Evolutionary conservation across 2,329 filamentous ascomycete genomes (phyloP).

Genomic region (Metarhizium album): DNA sequence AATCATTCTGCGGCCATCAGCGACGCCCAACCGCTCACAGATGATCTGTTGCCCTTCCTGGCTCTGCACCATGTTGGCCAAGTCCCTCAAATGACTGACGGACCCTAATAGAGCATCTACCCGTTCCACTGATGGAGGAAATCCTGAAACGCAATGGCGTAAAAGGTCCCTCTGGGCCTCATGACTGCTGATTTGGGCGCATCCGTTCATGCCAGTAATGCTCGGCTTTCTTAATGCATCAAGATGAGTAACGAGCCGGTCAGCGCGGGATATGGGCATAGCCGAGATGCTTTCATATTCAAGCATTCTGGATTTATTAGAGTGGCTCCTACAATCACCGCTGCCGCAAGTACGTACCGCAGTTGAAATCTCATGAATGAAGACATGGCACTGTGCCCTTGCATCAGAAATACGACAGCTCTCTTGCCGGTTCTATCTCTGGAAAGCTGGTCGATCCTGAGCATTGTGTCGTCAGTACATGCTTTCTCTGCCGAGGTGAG

Average conservation of each 20-base stretch:
- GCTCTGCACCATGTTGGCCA: conserved; percentile 14
- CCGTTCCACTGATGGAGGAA: conserved; percentile 15
- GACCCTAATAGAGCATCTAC: conserved; percentile 20
- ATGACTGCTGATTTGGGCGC: neutral
- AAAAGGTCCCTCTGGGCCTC: neutral
- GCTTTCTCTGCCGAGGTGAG: conserved; percentile 30
- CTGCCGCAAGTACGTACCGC: conserved; percentile 21
- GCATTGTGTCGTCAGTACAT: conserved; percentile 15
- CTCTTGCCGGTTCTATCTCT: conserved; percentile 25
- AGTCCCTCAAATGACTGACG: conserved; percentile 14
- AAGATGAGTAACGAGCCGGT: conserved; percentile 26
- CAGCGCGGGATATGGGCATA: conserved; percentile 28
- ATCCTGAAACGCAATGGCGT: conserved; percentile 17
- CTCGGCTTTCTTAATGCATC: conserved; percentile 24
- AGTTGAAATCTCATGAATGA: conserved; percentile 33
- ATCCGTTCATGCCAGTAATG: neutral
- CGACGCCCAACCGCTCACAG: conserved; percentile 17
- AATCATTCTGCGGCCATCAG: conserved; percentile 18
- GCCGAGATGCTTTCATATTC: conserved; percentile 25
- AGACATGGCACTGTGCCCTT: conserved; percentile 19
- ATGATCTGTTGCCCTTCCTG: conserved; percentile 12
- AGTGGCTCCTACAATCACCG: neutral
- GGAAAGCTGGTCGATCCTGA: conserved; percentile 30
- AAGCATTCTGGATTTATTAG: conserved; percentile 20
- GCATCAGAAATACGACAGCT: conserved; percentile 35